phyloP scores from a whole-genome alignment of 352 stramenopile genomes.

The Pythium folliculosum region DNA sequence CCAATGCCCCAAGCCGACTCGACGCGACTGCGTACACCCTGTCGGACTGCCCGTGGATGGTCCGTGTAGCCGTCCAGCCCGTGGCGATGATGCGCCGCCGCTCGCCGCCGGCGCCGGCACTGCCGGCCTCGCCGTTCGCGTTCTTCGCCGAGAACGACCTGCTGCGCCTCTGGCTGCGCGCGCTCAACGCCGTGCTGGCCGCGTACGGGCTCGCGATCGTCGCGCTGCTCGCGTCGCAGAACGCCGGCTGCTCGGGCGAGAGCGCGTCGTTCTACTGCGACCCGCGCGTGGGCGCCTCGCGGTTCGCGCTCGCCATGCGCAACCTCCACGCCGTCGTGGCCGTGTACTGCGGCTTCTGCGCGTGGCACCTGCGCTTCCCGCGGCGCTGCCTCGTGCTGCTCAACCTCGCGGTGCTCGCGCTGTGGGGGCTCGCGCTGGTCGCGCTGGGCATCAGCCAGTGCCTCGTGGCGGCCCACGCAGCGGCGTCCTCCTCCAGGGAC shows the following conservation, averaged over 20 bases:
- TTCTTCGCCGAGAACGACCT: conserved; percentile 25
- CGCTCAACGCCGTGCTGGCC: conserved; percentile 11
- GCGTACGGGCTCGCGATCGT: conserved; percentile 17
- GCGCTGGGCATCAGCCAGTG: conserved; percentile 16
- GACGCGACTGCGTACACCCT: too few species aligned
- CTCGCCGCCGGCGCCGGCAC: not conserved
- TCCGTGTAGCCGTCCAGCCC: not conserved
- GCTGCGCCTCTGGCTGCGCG: conserved; percentile 1
- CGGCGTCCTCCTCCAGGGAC: not conserved
- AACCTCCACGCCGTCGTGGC: conserved; percentile 2
- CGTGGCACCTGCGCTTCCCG: conserved; percentile 6
- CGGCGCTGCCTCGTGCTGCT: conserved; percentile 14
- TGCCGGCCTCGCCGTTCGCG: conserved; percentile 11
- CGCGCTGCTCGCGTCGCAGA: conserved; percentile 1
- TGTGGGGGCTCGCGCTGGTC: conserved; percentile 5
- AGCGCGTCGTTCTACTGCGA: conserved; percentile 20
- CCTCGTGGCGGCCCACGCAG: not conserved
- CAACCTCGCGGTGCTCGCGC: not conserved
- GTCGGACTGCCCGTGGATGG: not conserved
- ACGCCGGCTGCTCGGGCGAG: not conserved
- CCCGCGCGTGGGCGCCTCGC: not conserved
- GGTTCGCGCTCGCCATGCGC: not conserved
- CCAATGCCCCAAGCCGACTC: too few species aligned
- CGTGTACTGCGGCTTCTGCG: conserved; percentile 9
- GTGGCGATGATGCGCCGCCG: not conserved